A percentile compares a stretch with the other conserved stretches of the same genome.
These are phyloP conservation scores for Carpinus viminea DNA, from an alignment of 306 rosid species.

Conservation along the genomic window DNA sequence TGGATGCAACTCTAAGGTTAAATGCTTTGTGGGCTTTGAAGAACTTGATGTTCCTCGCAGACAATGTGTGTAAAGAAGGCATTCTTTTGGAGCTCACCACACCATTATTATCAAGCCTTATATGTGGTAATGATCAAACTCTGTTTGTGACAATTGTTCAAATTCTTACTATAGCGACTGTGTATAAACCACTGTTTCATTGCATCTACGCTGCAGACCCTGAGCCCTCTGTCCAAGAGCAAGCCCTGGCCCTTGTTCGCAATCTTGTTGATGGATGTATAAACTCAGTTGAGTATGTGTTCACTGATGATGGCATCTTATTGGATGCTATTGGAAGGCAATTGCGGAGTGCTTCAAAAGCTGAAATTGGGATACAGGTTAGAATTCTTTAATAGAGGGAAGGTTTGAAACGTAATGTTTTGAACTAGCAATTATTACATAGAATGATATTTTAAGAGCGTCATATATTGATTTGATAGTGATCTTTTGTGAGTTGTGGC, in stretches of 20 bases:
- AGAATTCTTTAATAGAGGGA: slow-evolving; percentile 24
- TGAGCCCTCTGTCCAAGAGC: slow-evolving; percentile 81
- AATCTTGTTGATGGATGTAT: slow-evolving; percentile 87
- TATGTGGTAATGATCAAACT: slow-evolving; percentile 57
- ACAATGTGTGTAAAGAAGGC: slow-evolving; percentile 59
- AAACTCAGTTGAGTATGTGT: slow-evolving; percentile 60
- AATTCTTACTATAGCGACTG: slow-evolving; percentile 14
- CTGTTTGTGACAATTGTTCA: slow-evolving; percentile 20
- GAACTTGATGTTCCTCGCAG: slow-evolving; percentile 84
- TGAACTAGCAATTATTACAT: slow-evolving; percentile 18
- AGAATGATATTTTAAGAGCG: not conserved
- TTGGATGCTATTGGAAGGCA: slow-evolving; percentile 79
- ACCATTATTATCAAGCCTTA: slow-evolving; percentile 69
- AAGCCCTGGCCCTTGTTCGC: slow-evolving; percentile 81
- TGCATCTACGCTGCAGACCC: slow-evolving; percentile 62
- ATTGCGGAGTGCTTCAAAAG: slow-evolving; percentile 55
- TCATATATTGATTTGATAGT: not conserved
- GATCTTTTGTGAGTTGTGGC: not conserved
- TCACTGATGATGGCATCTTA: slow-evolving; percentile 73
- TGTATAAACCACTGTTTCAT: slow-evolving; percentile 17
- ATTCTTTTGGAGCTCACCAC: slow-evolving; percentile 71
- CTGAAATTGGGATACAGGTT: slow-evolving; percentile 85
- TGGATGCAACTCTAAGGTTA: slow-evolving; percentile 75
- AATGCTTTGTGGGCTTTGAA: slow-evolving; percentile 89
- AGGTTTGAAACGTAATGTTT: slow-evolving; percentile 19